Base-by-base conservation (phyloP, 2,329 filamentous ascomycete genomes). In the Penicillium digitatum region DNA sequence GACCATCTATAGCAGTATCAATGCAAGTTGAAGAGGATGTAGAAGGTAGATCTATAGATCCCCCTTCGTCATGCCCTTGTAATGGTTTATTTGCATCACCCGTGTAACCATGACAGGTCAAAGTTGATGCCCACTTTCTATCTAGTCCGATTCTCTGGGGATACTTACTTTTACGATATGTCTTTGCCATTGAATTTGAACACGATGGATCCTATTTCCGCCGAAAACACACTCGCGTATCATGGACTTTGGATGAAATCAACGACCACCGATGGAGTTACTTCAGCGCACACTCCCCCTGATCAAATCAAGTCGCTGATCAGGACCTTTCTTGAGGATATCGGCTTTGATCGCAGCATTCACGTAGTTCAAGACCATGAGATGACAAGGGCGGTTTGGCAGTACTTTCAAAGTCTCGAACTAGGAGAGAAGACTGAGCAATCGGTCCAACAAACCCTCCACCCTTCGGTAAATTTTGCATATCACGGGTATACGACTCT, bases 261-360 rank as follows among this genome's bases (percentile, higher is more conserved):
- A 16, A 20, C 11, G 16, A 34, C 40, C 2, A 26, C 9, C 24
- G 38, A 54, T 24, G 44, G 5, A 5, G n/a, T 10, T 3, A 9
- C 16, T n/a, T 6, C 14, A 11, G 31, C 18, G 16, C 24, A 5
- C 12, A 20, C 31, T 16, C 44, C 26, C 11, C 12, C 14, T n/a
- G 44, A 35, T 32, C 18, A n/a, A 22, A 48, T 59, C 10, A 59
- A 57, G 24, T 48, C 46, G 2, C 26, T 59, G 18, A 48, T 59
- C 47, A 57, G 42, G 35, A 12, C 29, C 4, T 59, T 51, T 27
- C 57, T 59, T 29, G 55, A 57, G 32, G 26, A 29, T 22, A 37
- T 59, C n/a, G 27, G 48, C 8, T 59, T 59, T 9, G 57, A 59
- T 34, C 51, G 50, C 29, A 51, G 22, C 32, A 35, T 26, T 11